Percentiles rank a stretch among this genome's conserved stretches.
phyloP scores from a whole-genome alignment of 257 asterid species.

The Phtheirospermum japonicum region DNA sequence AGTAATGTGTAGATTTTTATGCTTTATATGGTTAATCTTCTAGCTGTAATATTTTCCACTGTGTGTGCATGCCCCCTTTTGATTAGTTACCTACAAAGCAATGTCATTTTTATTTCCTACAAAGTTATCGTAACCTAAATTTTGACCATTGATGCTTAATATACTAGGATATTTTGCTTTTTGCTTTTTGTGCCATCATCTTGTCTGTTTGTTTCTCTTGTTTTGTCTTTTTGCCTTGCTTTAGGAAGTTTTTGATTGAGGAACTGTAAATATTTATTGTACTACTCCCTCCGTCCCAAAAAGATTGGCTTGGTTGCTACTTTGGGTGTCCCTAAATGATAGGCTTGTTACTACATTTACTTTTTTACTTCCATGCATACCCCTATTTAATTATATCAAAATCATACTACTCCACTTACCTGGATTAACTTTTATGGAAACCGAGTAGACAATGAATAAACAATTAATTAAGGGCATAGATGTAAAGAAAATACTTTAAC shows the following conservation, averaged over 20 bases:
- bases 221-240: not conserved
- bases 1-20: conserved; percentile 14
- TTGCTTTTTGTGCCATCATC: not conserved
- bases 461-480: no score
- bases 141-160: conserved; percentile 5
- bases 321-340: no score
- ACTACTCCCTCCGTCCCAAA: no score
- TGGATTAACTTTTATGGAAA: no score
- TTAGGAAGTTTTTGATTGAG: conserved; percentile 5
- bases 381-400: no score
- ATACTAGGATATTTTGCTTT: not conserved
- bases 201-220: conserved; percentile 8
- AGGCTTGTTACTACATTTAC: no score
- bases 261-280: conserved; percentile 11
- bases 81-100: conserved; percentile 5
- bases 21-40: conserved; percentile 12
- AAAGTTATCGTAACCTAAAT: conserved; percentile 17
- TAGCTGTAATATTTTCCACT: not conserved
- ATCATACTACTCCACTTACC: no score
- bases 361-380: no score
- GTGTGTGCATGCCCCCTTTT: not conserved
- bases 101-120: not conserved
- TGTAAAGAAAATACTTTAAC: no score
- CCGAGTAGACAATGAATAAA: no score
- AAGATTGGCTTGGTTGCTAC: no score